Evolutionary conservation across 1,139 yeast species (phyloP).

Genomic region (Candida sojae): DNA sequence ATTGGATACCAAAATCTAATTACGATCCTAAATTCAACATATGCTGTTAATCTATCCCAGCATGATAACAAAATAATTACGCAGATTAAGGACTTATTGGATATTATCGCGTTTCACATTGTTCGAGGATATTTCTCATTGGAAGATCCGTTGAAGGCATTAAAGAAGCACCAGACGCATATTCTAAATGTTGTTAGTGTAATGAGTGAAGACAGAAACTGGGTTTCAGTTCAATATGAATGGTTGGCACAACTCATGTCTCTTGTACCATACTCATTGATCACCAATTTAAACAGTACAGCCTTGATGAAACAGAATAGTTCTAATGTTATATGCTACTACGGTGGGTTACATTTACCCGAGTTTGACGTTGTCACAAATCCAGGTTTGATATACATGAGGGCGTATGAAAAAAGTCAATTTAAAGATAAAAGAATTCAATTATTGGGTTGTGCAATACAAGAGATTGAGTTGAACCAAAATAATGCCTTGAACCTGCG

Average conservation of each 20-base stretch:
- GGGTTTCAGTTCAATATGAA: conserved; percentile 48
- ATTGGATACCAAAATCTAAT: conserved; percentile 35
- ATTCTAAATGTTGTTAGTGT: conserved; percentile 39
- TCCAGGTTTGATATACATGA: conserved; percentile 31
- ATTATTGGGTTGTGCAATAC: conserved; percentile 35
- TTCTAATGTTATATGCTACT: conserved; percentile 18
- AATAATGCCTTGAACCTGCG: conserved; percentile 8
- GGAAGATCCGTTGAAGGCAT: conserved; percentile 60
- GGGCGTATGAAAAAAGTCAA: conserved; percentile 19
- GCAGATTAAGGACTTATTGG: conserved; percentile 52
- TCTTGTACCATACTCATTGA: conserved; percentile 42
- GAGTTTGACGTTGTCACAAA: conserved; percentile 27
- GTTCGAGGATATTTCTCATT: conserved; percentile 62
- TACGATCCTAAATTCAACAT: conserved; percentile 21
- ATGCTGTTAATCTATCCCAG: conserved; percentile 18
- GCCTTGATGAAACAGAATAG: conserved; percentile 13
- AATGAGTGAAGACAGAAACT: conserved; percentile 21
- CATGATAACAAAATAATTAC: conserved; percentile 32
- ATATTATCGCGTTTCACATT: conserved; percentile 62
- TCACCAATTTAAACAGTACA: conserved; percentile 26
- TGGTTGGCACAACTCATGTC: conserved; percentile 62
- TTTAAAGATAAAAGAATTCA: conserved; percentile 17
- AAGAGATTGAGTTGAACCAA: conserved; percentile 20
- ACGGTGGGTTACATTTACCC: conserved; percentile 37
- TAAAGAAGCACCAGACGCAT: conserved; percentile 66